phyloP scores from a whole-genome alignment of 345 rosid genomes.

The Hibiscus tridactylites region DNA sequence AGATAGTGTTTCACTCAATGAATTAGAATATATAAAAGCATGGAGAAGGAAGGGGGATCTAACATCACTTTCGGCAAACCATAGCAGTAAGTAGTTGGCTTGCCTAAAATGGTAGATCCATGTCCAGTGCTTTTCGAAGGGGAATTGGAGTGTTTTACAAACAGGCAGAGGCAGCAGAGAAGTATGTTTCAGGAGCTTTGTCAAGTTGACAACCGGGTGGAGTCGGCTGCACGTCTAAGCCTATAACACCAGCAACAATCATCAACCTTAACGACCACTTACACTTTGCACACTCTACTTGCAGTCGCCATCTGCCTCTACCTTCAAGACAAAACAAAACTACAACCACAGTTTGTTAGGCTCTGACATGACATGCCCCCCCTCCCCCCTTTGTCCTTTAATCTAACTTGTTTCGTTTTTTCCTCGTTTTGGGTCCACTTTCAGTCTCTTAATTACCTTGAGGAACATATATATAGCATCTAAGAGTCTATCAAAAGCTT shows the following conservation, averaged over 20 bases:
- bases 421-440: neutral
- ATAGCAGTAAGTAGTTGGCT: neutral
- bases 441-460: neutral
- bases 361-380: neutral
- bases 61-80: neutral
- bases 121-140: neutral
- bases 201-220: conserved; percentile 7
- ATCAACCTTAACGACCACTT: conserved; percentile 21
- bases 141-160: conserved; percentile 18
- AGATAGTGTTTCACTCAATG: neutral
- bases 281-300: conserved; percentile 1
- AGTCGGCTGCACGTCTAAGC: conserved; percentile 28
- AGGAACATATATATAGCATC: neutral
- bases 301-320: conserved; percentile 3
- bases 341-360: conserved; percentile 17
- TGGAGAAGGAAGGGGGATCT: neutral
- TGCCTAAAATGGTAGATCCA: neutral
- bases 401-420: no score
- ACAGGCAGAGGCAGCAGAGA: neutral
- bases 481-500: neutral
- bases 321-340: conserved; percentile 10
- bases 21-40: neutral
- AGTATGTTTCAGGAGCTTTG: neutral
- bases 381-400: neutral
- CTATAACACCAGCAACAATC: conserved; percentile 21